A percentile compares a stretch with the other conserved stretches of the same genome.
These are phyloP conservation scores for Rachicladosporium sp. DNA, from an alignment of 2,329 filamentous ascomycete species.

Conservation along the genomic window DNA sequence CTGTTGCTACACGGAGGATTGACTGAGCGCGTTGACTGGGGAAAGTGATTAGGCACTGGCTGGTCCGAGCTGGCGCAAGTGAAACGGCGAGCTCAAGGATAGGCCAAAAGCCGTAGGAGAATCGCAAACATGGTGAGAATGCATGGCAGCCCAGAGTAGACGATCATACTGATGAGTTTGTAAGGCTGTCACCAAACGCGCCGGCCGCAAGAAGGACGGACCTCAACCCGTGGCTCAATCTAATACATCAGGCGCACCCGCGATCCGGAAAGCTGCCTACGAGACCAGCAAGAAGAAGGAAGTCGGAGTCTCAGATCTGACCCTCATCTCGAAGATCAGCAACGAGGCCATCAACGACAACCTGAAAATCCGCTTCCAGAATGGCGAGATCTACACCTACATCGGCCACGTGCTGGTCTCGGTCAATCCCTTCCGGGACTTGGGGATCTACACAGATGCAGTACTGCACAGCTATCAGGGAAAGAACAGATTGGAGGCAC, in stretches of 20 bases:
- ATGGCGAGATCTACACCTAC: constrained; percentile 97
- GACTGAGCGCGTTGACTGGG: too few species aligned
- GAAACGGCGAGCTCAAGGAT: too few species aligned
- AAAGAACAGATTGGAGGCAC: constrained; percentile 83
- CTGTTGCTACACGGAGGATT: too few species aligned
- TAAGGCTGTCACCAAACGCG: constrained; percentile 45
- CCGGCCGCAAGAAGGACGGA: constrained; percentile 45
- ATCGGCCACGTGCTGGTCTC: constrained; percentile 99
- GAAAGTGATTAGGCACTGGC: too few species aligned
- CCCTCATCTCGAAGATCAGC: constrained; percentile 93
- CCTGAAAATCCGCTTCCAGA: constrained; percentile 93
- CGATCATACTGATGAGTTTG: not conserved
- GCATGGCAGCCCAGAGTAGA: too few species aligned
- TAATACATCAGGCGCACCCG: too few species aligned
- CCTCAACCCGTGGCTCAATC: constrained; percentile 16
- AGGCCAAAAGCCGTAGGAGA: too few species aligned
- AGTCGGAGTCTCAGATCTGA: constrained; percentile 94
- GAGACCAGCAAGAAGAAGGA: constrained; percentile 98
- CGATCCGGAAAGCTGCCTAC: constrained; percentile 93
- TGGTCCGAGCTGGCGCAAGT: too few species aligned
- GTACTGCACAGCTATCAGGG: constrained; percentile 90
- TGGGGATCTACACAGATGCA: constrained; percentile 91
- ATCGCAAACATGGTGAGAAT: too few species aligned
- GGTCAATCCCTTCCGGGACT: constrained; percentile 92
- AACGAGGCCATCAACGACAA: constrained; percentile 99